These are phyloP conservation scores for Thelephora terrestris DNA, from an alignment of 1,284 basidiomycete species.

Conservation along the genomic window DNA sequence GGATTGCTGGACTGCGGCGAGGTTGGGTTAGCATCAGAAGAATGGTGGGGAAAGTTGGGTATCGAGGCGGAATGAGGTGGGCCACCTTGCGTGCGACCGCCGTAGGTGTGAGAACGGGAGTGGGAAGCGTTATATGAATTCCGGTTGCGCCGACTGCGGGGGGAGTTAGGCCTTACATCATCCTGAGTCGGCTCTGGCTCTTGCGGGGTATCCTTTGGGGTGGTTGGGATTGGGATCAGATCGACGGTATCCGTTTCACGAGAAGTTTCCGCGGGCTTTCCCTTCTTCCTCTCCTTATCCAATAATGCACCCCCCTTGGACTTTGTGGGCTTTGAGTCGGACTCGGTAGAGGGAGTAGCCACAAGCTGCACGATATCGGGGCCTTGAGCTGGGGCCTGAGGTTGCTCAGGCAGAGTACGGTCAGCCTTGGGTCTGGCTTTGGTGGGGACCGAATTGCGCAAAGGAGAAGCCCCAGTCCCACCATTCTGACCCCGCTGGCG, in stretches of 20 bases:
- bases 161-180: slow-evolving; percentile 15
- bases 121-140: slow-evolving; percentile 29
- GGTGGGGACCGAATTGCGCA: neutral
- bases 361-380: too few species aligned
- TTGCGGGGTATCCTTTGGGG: too few species aligned
- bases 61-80: slow-evolving; percentile 17
- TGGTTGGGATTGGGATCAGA: slow-evolving; percentile 3
- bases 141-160: slow-evolving; percentile 17
- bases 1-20: slow-evolving; percentile 2
- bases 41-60: slow-evolving; percentile 14
- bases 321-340: too few species aligned
- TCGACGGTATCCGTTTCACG: neutral
- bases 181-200: too few species aligned
- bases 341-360: too few species aligned
- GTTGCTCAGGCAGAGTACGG: too few species aligned
- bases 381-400: too few species aligned
- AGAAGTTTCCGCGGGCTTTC: too few species aligned
- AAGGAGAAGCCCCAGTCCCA: neutral
- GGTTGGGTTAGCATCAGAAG: slow-evolving; percentile 10
- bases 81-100: slow-evolving; percentile 21
- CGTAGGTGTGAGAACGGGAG: slow-evolving; percentile 43
- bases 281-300: too few species aligned
- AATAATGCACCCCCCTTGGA: too few species aligned
- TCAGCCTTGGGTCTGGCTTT: neutral
- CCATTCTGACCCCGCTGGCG: neutral